phyloP scores from a whole-genome alignment of 139 green algal species.

The Mychonastes homosphaera region DNA sequence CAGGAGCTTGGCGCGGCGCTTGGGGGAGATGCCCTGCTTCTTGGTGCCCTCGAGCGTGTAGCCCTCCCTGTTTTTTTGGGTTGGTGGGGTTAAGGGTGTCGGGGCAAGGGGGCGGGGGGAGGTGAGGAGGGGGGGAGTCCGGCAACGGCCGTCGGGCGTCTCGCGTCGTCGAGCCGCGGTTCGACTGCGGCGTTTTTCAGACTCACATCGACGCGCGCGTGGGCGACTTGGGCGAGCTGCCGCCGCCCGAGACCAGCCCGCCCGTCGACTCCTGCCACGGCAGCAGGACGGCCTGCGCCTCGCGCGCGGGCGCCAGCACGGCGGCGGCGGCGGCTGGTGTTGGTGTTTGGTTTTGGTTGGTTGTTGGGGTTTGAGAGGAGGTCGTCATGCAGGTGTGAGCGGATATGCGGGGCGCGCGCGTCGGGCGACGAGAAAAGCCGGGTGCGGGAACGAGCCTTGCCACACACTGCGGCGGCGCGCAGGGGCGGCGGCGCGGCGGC shows the following conservation, averaged over 20 bases:
- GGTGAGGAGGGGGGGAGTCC: neutral
- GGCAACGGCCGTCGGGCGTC: too few relatives aligned
- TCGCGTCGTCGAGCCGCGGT: neutral
- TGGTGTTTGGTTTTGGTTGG: too few relatives aligned
- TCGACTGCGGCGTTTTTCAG: neutral
- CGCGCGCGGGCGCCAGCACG: conserved; percentile 2
- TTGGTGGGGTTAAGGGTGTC: too few relatives aligned
- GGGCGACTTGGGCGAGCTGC: conserved; percentile 20
- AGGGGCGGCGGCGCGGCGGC: too few relatives aligned
- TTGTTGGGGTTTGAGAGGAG: too few relatives aligned
- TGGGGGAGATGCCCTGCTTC: conserved; percentile 35
- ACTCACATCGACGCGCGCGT: conserved; percentile 17
- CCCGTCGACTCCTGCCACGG: conserved; percentile 21
- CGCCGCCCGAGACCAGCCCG: conserved; percentile 15
- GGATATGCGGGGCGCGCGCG: too few relatives aligned
- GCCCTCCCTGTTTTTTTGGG: too few relatives aligned
- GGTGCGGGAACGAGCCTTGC: too few relatives aligned
- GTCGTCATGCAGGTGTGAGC: too few relatives aligned
- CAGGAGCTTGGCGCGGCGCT: conserved; percentile 38
- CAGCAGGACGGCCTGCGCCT: conserved; percentile 9
- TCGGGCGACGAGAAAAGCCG: too few relatives aligned
- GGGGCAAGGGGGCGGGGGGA: neutral
- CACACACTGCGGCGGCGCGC: too few relatives aligned
- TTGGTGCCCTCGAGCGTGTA: conserved; percentile 53
- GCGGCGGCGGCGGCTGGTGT: conserved; percentile 19